phyloP scores from a whole-genome alignment of 345 rosid species.

The Nasturtium officinale region DNA sequence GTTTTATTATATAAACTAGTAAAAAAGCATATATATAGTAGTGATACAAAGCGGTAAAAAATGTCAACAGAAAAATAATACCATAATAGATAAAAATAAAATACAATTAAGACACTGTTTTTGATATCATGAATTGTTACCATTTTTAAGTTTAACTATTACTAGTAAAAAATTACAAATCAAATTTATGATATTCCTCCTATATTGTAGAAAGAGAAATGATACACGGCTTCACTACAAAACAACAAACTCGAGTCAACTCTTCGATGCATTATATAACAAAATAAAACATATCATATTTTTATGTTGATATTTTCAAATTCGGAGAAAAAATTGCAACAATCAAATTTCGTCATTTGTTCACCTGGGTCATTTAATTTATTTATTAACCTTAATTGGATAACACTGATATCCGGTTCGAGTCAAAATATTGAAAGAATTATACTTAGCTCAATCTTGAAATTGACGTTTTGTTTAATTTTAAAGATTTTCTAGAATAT shows the following conservation, averaged over 20 bases:
- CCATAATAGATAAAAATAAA: background rate
- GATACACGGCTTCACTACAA: background rate
- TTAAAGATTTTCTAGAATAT: background rate
- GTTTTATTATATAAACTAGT: background rate
- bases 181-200: background rate
- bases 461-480: background rate
- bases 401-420: background rate
- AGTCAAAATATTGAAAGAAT: conserved; percentile 7
- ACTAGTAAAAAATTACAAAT: background rate
- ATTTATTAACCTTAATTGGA: background rate
- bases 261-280: background rate
- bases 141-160: background rate
- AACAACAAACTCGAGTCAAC: background rate
- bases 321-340: background rate
- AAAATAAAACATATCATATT: background rate
- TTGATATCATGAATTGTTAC: background rate
- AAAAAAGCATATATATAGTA: background rate
- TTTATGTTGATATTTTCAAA: background rate
- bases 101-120: background rate
- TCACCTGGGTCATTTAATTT: background rate
- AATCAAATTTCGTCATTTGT: background rate
- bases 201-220: background rate
- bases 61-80: background rate
- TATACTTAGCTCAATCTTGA: background rate
- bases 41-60: too few species aligned